Conservation (phyloP, 2,329 filamentous ascomycete species). For the Shiraia sp. region DNA sequence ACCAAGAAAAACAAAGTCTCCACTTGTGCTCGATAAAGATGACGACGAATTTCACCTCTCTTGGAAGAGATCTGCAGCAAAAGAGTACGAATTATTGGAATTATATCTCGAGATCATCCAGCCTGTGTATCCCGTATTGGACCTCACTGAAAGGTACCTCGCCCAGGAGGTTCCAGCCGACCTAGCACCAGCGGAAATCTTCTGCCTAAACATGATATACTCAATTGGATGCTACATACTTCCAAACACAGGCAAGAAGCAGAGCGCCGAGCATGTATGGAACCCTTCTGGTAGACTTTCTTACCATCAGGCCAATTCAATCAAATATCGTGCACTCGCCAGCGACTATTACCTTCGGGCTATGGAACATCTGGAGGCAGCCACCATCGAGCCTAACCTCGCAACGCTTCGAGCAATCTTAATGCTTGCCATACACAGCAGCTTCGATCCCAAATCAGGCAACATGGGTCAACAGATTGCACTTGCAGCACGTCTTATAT, state of each 20-base stretch:
- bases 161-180: conserved; percentile 23
- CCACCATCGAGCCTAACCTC: conserved; percentile 38
- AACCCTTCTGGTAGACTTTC: conserved; percentile 29
- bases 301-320: conserved; percentile 33
- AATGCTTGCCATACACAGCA: conserved; percentile 40
- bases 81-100: conserved; percentile 34
- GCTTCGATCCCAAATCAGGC: conserved; percentile 40
- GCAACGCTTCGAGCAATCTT: conserved; percentile 37
- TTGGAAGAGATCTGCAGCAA: conserved; percentile 27
- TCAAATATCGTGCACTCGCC: conserved; percentile 35
- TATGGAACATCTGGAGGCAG: conserved; percentile 36
- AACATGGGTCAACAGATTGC: conserved; percentile 44
- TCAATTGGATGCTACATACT: conserved; percentile 40
- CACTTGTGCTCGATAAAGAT: conserved; percentile 20
- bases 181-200: conserved; percentile 29
- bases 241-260: conserved; percentile 29
- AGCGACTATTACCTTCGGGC: conserved; percentile 32
- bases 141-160: conserved; percentile 26
- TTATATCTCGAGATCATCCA: conserved; percentile 34
- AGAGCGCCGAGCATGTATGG: conserved; percentile 23
- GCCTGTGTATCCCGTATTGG: conserved; percentile 36
- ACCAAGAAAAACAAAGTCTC: conserved; percentile 16
- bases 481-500: conserved; percentile 38
- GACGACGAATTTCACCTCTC: conserved; percentile 30
- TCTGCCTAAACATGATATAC: conserved; percentile 42